A percentile compares a stretch with the other conserved stretches of the same genome.
phyloP scores from a whole-genome alignment of 805 yeast genomes.

The Yarrowia osloensis region DNA sequence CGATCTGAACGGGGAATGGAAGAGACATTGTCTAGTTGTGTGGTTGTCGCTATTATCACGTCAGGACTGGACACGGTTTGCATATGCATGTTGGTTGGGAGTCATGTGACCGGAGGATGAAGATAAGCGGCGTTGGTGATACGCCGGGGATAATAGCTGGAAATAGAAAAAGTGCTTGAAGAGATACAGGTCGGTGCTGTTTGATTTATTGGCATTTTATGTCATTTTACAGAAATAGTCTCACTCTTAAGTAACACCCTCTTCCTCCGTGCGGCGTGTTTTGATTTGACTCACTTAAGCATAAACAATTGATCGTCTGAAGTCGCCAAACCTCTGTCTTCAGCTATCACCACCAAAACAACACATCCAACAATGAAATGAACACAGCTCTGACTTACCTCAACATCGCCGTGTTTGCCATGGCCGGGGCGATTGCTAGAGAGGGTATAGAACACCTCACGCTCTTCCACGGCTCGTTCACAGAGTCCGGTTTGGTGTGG shows the following conservation, averaged over 20 bases:
- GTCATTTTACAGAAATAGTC: no score
- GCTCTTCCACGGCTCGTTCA: slow-evolving; percentile 51
- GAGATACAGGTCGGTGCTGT: no score
- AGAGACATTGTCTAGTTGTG: neutral
- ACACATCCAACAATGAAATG: slow-evolving; percentile 1
- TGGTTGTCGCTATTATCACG: neutral
- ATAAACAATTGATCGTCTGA: neutral
- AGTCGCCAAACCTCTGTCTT: neutral
- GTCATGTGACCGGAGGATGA: neutral
- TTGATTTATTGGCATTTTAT: no score
- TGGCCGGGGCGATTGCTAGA: slow-evolving; percentile 23
- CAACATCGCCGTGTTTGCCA: slow-evolving; percentile 16
- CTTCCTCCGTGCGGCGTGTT: neutral
- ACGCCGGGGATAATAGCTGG: no score
- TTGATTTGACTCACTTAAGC: slow-evolving; percentile 3
- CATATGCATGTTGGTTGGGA: slow-evolving; percentile 9
- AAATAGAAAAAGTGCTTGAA: no score
- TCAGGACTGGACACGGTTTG: neutral
- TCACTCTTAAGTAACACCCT: no score
- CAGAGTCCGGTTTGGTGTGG: slow-evolving; percentile 68
- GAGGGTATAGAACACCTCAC: slow-evolving; percentile 46
- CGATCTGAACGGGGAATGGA: slow-evolving; percentile 19
- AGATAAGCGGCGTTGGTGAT: no score
- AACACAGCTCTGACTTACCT: slow-evolving; percentile 14
- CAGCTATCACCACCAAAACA: neutral